Base-by-base conservation (phyloP, 2,329 filamentous ascomycete species). In the Hypoxylon sp. region DNA sequence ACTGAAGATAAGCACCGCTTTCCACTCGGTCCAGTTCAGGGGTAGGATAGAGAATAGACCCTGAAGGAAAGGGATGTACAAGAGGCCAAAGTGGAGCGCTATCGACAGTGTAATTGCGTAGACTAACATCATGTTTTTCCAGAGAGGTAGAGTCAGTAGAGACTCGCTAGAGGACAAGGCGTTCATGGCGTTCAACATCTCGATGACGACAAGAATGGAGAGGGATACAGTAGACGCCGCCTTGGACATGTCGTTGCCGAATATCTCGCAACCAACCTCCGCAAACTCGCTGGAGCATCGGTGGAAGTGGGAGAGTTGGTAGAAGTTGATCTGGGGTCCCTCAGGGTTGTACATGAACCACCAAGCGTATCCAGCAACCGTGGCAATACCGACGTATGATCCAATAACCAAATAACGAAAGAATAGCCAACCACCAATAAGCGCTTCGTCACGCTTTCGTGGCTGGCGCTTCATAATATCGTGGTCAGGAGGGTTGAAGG, bases 171-270 rank as follows among this genome's bases (percentile, higher is more conserved):
- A 96, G 1, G 91, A 97, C 21, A 99, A 82, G 0, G 93, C 94
- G 69, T 99, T 99, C 88, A 97, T 93, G 64, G 94, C 94, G 75
- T 99, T 99, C 70, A 99, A 83, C 94, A 99, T 99, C 77, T 99
- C 94, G 67, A 99, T 97, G 54, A 97, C 91, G 34, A 99, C 94
- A 12, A 99, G 81, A 66, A 89, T 89, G 2, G 90, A 96, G 55
- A 99, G 81, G 5, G 91, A 97, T 19, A 99, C 86, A 1, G 94
- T 99, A 13, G 91, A 96, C 2, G 91, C 94, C 4, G 92, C 84
- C 74, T 93, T 92, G 62, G 92, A 86, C 79, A 89, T 88, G 60
- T 91, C 82, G 67, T 96, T 88, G 60, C 81, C 76, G 76, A 99
- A 99, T 82, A 99, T 97, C 57, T 86, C 77, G 74, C 94, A 99